A percentile compares a stretch with the other conserved stretches of the same genome.
Evolutionary conservation across 345 rosid species (phyloP).

Genomic region (Pseudoturritis turrita): DNA sequence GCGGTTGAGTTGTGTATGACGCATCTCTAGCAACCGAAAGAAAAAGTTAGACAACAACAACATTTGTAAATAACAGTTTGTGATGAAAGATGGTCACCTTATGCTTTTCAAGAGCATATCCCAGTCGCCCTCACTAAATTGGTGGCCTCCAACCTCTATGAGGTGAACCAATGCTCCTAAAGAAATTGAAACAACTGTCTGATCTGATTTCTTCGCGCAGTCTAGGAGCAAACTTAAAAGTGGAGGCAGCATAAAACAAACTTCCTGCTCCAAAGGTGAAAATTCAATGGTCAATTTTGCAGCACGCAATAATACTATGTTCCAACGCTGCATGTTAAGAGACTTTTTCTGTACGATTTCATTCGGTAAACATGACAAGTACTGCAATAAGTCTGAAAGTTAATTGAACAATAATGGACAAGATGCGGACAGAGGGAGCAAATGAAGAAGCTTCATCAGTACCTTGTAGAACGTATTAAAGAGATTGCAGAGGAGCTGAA

Average conservation of each 20-base stretch:
- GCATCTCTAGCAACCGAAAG: slow-evolving; percentile 62
- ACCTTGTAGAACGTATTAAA: slow-evolving; percentile 71
- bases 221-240: slow-evolving; percentile 88
- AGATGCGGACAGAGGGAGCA: not conserved
- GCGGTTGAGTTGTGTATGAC: slow-evolving; percentile 92
- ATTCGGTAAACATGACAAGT: slow-evolving; percentile 10
- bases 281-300: slow-evolving; percentile 2
- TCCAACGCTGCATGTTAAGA: slow-evolving; percentile 1
- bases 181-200: slow-evolving; percentile 94
- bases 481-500: slow-evolving; percentile 85
- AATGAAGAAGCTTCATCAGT: slow-evolving; percentile 16
- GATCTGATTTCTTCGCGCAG: slow-evolving; percentile 95
- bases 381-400: slow-evolving; percentile 4
- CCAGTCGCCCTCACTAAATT: slow-evolving; percentile 94
- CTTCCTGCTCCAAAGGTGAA: slow-evolving; percentile 61
- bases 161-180: slow-evolving; percentile 96
- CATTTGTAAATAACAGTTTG: not conserved
- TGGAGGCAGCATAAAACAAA: slow-evolving; percentile 96
- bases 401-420: slow-evolving; percentile 4
- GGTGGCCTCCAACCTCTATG: slow-evolving; percentile 98
- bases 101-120: slow-evolving; percentile 94
- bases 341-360: not conserved
- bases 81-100: slow-evolving; percentile 46
- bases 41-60: slow-evolving; percentile 16
- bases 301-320: slow-evolving; percentile 5